These are phyloP conservation scores for Pyrrhoderma lamaoense DNA, from an alignment of 1,284 basidiomycete species.

Conservation along the genomic window DNA sequence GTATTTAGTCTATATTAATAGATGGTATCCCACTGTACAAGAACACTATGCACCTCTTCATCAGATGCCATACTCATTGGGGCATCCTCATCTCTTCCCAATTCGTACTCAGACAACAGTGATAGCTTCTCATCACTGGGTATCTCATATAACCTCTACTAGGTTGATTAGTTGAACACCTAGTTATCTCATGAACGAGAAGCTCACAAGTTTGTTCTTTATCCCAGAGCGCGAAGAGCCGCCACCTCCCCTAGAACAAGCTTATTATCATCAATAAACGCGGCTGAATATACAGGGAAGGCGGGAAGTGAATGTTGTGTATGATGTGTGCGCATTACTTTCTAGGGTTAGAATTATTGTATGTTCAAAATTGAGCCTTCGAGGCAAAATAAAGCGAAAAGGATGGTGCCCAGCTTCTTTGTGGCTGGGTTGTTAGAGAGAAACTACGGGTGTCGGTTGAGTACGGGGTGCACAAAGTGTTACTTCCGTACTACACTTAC, in stretches of 20 bases:
- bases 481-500: no score
- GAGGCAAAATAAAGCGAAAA: no score
- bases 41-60: slow-evolving; percentile 40
- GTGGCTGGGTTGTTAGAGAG: no score
- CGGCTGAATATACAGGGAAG: slow-evolving; percentile 84
- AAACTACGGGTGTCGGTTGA: no score
- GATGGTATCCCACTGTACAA: not conserved
- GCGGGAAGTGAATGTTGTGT: slow-evolving; percentile 64
- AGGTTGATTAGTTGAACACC: not conserved
- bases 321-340: slow-evolving; percentile 69
- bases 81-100: slow-evolving; percentile 79
- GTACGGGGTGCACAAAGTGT: no score
- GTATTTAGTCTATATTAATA: not conserved
- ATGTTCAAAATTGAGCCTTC: no score
- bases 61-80: slow-evolving; percentile 88
- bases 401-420: no score
- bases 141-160: slow-evolving; percentile 67
- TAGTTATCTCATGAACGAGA: slow-evolving; percentile 6
- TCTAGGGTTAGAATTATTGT: not conserved
- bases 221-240: slow-evolving; percentile 76
- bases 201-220: slow-evolving; percentile 82
- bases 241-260: slow-evolving; percentile 89
- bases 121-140: slow-evolving; percentile 51
- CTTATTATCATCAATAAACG: slow-evolving; percentile 69
- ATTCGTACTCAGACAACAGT: slow-evolving; percentile 60